Conservation (phyloP, 495 filamentous ascomycete species). For the Ramalina intermedia region DNA sequence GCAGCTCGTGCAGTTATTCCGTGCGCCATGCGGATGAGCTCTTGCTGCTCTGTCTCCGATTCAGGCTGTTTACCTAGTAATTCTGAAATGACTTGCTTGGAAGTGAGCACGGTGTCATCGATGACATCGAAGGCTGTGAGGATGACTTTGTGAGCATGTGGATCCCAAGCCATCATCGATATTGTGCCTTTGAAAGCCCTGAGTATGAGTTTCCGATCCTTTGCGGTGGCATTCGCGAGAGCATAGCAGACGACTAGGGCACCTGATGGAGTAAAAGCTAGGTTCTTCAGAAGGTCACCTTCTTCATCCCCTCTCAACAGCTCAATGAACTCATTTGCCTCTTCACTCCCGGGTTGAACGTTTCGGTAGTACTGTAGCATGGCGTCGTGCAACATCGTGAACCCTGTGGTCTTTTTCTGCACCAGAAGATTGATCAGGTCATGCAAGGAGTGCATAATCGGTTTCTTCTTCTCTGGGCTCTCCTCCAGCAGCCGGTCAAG, state of each 20-base stretch:
- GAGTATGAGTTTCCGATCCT: slow-evolving; percentile 82
- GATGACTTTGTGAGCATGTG: slow-evolving; percentile 64
- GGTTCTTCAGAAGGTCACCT: slow-evolving; percentile 76
- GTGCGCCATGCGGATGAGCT: slow-evolving; percentile 44
- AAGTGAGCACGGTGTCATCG: slow-evolving; percentile 81
- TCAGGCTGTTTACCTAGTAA: slow-evolving; percentile 50
- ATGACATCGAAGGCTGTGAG: slow-evolving; percentile 77
- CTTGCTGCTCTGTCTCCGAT: slow-evolving; percentile 26
- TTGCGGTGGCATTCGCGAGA: slow-evolving; percentile 71
- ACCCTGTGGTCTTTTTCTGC: slow-evolving; percentile 89
- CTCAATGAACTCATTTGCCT: slow-evolving; percentile 77
- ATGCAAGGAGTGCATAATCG: slow-evolving; percentile 70
- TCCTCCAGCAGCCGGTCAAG: slow-evolving; percentile 58
- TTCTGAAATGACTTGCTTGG: slow-evolving; percentile 73
- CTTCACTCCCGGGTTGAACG: slow-evolving; percentile 55
- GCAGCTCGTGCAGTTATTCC: slow-evolving; percentile 63
- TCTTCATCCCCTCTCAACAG: slow-evolving; percentile 80
- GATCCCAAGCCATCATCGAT: slow-evolving; percentile 65
- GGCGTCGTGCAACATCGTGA: slow-evolving; percentile 92
- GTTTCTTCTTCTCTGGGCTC: slow-evolving; percentile 67
- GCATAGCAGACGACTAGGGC: slow-evolving; percentile 65
- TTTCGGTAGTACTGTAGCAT: slow-evolving; percentile 94
- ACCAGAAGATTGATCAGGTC: slow-evolving; percentile 79
- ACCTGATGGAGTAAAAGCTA: slow-evolving; percentile 88
- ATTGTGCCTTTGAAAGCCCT: slow-evolving; percentile 76